These are phyloP conservation scores for Boletus pseudo-olivaceus DNA, from an alignment of 768 basidiomycete genomes.

Conservation along the genomic window DNA sequence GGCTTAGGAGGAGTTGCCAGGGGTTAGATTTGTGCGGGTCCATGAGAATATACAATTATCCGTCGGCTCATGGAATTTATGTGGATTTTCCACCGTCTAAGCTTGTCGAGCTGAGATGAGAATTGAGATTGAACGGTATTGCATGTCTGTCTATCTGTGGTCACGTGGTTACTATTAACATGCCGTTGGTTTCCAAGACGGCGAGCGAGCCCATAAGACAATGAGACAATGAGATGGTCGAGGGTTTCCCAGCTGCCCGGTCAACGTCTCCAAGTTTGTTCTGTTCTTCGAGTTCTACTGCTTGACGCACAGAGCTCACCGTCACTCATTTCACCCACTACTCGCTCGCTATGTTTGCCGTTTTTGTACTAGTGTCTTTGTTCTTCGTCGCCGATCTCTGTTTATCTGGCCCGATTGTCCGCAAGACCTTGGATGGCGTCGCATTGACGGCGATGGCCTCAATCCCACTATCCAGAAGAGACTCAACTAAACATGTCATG, in stretches of 20 bases:
- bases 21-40: conserved; percentile 5
- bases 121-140: not conserved
- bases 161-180: not conserved
- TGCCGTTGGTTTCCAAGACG: conserved; percentile 5
- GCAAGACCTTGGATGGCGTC: not conserved
- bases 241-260: not conserved
- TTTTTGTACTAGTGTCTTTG: conserved; percentile 11
- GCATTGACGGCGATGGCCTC: not conserved
- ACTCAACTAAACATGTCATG: conserved; percentile 44
- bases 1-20: not conserved
- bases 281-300: conserved; percentile 2
- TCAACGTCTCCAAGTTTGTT: not conserved
- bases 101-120: not conserved
- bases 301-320: conserved; percentile 14
- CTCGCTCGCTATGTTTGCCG: conserved; percentile 18
- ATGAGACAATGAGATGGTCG: not conserved
- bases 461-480: conserved; percentile 9
- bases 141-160: not conserved
- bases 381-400: conserved; percentile 6
- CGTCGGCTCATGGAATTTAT: not conserved
- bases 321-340: conserved; percentile 14
- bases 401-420: conserved; percentile 14
- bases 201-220: conserved; percentile 11
- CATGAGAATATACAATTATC: not conserved
- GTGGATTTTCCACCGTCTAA: not conserved